phyloP scores from a whole-genome alignment of 768 basidiomycete genomes.

The Leccinum sublutescens region DNA sequence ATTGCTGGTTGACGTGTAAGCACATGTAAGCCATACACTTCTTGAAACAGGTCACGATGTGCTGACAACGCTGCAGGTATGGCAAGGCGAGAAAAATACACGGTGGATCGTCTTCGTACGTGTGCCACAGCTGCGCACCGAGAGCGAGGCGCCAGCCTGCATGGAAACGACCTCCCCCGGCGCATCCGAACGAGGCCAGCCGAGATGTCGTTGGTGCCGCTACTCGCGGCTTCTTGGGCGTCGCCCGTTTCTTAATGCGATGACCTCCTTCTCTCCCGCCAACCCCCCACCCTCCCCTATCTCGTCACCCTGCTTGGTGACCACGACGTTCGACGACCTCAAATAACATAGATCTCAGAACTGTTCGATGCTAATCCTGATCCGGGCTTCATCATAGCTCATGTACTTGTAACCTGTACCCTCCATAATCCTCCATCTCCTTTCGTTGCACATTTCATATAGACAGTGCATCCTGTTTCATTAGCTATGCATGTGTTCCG shows the following conservation, averaged over 20 bases:
- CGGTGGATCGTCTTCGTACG: constrained; percentile 32
- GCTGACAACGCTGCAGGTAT: constrained; percentile 17
- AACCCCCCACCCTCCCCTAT: not conserved
- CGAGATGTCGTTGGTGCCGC: not conserved
- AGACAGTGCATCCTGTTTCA: not conserved
- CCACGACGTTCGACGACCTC: not conserved
- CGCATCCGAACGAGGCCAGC: constrained; percentile 6
- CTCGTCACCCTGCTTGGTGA: not conserved
- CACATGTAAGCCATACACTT: constrained; percentile 15
- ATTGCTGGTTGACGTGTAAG: constrained; percentile 31
- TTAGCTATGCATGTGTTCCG: not conserved
- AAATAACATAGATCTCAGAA: not conserved
- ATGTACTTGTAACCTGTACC: not conserved
- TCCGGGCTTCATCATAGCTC: not conserved
- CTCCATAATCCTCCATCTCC: not conserved
- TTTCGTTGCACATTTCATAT: not conserved
- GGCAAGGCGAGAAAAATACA: constrained; percentile 31
- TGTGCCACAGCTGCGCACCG: constrained; percentile 27
- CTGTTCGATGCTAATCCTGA: not conserved
- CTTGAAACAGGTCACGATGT: not conserved
- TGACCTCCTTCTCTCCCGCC: not conserved
- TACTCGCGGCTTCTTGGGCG: constrained; percentile 7
- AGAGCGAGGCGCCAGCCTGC: constrained; percentile 17
- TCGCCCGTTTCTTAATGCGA: constrained; percentile 12
- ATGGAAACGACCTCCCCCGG: constrained; percentile 22